Evolutionary conservation across 371 early-diverging fungal genomes (phyloP).

Genomic region (Capniomyces stellatus): DNA sequence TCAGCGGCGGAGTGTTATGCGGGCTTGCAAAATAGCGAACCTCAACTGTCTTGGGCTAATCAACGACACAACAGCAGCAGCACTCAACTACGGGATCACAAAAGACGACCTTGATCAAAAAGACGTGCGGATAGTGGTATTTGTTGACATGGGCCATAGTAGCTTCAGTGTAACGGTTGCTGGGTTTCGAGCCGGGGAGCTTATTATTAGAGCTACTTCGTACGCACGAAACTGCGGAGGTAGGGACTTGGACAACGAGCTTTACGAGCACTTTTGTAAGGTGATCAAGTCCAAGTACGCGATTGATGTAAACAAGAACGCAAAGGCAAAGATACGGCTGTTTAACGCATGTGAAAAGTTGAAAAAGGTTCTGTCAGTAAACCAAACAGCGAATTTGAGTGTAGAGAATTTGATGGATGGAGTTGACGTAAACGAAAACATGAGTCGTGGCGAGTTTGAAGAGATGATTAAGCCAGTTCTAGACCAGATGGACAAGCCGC

Average conservation of each 20-base stretch:
- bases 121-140: conserved; percentile 77
- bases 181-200: conserved; percentile 82
- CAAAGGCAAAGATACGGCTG: conserved; percentile 83
- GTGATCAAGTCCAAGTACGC: conserved; percentile 88
- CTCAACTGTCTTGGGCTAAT: conserved; percentile 80
- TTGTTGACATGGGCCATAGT: conserved; percentile 91
- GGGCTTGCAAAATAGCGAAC: conserved; percentile 82
- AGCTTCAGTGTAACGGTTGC: conserved; percentile 75
- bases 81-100: conserved; percentile 94
- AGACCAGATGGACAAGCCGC: conserved; percentile 46
- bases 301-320: conserved; percentile 71
- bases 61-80: conserved; percentile 86
- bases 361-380: conserved; percentile 92
- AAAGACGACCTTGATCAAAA: conserved; percentile 89
- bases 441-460: conserved; percentile 70
- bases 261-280: conserved; percentile 62
- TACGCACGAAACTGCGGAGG: conserved; percentile 89
- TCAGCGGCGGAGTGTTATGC: conserved; percentile 76
- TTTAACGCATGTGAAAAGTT: conserved; percentile 80
- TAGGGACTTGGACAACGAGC: conserved; percentile 81
- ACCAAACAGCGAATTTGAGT: conserved; percentile 73
- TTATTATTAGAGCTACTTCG: conserved; percentile 73
- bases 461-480: conserved; percentile 56
- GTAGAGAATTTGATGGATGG: conserved; percentile 92
- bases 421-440: conserved; percentile 67